Evolutionary conservation across 2,329 filamentous ascomycete genomes (phyloP), one percentile per base, ranked within the genome.

Genomic region (Spiromastix sp.): DNA sequence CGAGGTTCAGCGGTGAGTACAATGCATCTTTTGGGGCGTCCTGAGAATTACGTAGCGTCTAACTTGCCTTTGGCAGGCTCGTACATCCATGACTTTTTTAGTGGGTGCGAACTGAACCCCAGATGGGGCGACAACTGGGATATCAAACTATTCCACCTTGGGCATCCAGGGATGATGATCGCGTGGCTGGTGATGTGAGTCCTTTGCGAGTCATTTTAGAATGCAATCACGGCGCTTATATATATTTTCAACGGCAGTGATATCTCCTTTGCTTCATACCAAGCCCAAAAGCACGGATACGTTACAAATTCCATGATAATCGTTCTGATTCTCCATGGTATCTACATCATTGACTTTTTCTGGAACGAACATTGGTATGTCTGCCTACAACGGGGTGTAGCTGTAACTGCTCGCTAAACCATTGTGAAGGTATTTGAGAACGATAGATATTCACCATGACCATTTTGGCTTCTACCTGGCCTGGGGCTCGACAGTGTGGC

Each of bases 271-370:
- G 44, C 56, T 24, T 49, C 55, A 26, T 63, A 56, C 27, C 64
- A 67, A 45, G 63, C 65, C 38, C 55, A 67, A 33, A 52, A 45
- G 2, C 51, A 60, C 21, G 59, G 58, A 11, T 56, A 52, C n/a
- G 48, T 66, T 33, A 59, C 55, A 9, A 60, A 60, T 20, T 60
- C 59, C 2, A 54, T 70, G 10, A 44, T 70, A 1, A 51, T 69
- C 6, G 56, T 65, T 6, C 60, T 59, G 5, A 50, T 64, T 42
- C 51, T 70, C 2, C 67, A 70, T 38, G 46, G 50, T 1, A 43
- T 67, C 5, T 69, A 70, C 33, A 59, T 67, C 5, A 42, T 68
- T 0, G 66, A 70, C 30, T 69, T 70, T 37, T 70, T 70, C 32
- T 48, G 62, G 31, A 68, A 69, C 5, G 67, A 69, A 42, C 56